Evolutionary conservation across 1,284 basidiomycete genomes (phyloP), one percentile per base, ranked within the genome.

Genomic region (Microbotryomycetes sp.): DNA sequence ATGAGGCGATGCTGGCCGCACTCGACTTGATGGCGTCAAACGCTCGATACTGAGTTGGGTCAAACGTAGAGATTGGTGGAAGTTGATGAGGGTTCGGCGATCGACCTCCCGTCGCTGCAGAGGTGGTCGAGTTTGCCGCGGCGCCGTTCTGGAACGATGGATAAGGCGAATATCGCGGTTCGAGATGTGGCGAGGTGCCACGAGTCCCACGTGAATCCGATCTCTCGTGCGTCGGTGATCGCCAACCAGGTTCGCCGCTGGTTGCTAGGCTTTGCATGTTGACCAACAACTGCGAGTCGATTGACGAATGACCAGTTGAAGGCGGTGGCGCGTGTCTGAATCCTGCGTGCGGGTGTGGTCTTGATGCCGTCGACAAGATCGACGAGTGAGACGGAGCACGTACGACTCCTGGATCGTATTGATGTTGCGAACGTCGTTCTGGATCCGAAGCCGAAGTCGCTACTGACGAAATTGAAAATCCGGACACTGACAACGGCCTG

Each of bases 381-480:
- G 59, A 59, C 2, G 53, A 56, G 5, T 55, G 46, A 26, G 59
- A 55, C 6, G 59, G 53, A 1, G 59, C 54, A 14, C 62, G 49
- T 19, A 30, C 16, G 36, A 50, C 31, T n/a, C 30, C 23, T 22
- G 55, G n/a, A 23, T 65, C 66, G 54, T 45, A 29, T 4, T 36
- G 42, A 23, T 54, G 49, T 12, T 51, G 50, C 29, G 47, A 50
- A 5, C 60, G 52, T 22, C 54, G 60, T 45, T 64, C 64, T 1
- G 67, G 65, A 23, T 69, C 67, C 3, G 60, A 63, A 3, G 67
- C 65, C 47, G 65, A 67, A n/a, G 65, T 69, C 23, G 65, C 65
- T 23, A 64, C 60, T 25, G 56, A 59, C 56, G 67, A 62, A 49
- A 69, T 58, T 4, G 62, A 64, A 46, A 28, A 30, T n/a, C 50